Conservation (phyloP, 352 stramenopile genomes). For the Phytophthora cryptogea region DNA sequence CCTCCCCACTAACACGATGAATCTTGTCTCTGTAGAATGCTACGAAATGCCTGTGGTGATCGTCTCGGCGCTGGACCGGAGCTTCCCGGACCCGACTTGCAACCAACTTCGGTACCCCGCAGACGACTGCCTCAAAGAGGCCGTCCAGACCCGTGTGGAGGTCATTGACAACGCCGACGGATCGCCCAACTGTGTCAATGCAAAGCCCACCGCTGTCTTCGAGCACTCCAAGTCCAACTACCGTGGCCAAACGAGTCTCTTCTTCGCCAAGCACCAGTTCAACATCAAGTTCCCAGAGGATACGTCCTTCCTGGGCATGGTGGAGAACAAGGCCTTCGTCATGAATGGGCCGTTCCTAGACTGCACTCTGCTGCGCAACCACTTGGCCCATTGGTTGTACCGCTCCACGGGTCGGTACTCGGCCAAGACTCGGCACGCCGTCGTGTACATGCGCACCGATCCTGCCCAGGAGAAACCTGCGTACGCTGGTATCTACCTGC, state of each 20-base stretch:
- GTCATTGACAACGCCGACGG: conserved; percentile 66
- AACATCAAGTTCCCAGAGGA: conserved; percentile 62
- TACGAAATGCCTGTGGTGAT: conserved; percentile 76
- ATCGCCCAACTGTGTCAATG: conserved; percentile 63
- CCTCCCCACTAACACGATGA: background rate
- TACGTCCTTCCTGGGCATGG: conserved; percentile 57
- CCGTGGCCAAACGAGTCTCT: conserved; percentile 77
- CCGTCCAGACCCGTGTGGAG: conserved; percentile 53
- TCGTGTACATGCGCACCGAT: conserved; percentile 64
- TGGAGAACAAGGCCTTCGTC: conserved; percentile 68
- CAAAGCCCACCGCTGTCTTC: conserved; percentile 43
- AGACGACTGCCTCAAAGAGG: conserved; percentile 66
- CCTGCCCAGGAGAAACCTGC: conserved; percentile 27
- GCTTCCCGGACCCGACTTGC: conserved; percentile 71
- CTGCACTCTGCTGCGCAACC: conserved; percentile 74
- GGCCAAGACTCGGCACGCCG: conserved; percentile 61
- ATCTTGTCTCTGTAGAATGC: conserved; percentile 35
- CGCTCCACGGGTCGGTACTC: conserved; percentile 73
- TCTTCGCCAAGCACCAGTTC: conserved; percentile 82
- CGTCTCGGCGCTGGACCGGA: conserved; percentile 53
- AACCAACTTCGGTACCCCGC: conserved; percentile 73
- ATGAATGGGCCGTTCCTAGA: conserved; percentile 81
- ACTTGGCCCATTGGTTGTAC: conserved; percentile 81
- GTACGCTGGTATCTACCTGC: conserved; percentile 79
- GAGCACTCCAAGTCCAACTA: conserved; percentile 65